Evolutionary conservation across 1,284 basidiomycete species (phyloP).

Genomic region (Marasmius sp.): DNA sequence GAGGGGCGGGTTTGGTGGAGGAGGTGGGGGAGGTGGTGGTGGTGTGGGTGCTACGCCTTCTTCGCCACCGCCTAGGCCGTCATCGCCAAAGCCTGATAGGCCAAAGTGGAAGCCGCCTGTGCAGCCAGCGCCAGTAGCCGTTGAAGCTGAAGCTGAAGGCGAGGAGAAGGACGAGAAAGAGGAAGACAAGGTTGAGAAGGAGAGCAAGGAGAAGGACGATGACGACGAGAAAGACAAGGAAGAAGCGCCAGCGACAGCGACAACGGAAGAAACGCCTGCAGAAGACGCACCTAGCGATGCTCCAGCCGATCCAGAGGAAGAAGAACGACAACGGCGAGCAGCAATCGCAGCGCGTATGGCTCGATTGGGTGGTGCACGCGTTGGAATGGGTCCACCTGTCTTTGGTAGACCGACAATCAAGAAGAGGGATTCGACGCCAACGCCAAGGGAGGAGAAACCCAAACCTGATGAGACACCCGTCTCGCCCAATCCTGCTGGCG

Average conservation of each 20-base stretch:
- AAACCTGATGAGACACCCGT: conserved; percentile 12
- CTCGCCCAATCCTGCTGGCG: not conserved
- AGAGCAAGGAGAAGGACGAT: conserved; percentile 15
- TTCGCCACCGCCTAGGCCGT: conserved; percentile 39
- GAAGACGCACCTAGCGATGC: conserved; percentile 35
- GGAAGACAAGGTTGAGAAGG: conserved; percentile 14
- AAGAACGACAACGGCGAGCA: conserved; percentile 76
- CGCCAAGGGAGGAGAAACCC: conserved; percentile 22
- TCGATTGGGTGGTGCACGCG: conserved; percentile 79
- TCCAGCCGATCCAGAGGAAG: conserved; percentile 65
- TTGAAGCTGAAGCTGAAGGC: conserved; percentile 43
- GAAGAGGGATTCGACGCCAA: conserved; percentile 37
- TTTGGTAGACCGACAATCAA: conserved; percentile 51
- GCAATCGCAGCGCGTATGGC: conserved; percentile 90
- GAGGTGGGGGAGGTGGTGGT: conserved; percentile 36
- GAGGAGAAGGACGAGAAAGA: conserved; percentile 16
- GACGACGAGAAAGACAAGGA: conserved; percentile 10
- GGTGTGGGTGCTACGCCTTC: not conserved
- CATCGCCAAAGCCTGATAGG: conserved; percentile 70
- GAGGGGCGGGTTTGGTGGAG: conserved; percentile 69
- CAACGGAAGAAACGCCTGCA: conserved; percentile 22
- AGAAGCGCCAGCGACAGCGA: conserved; percentile 19
- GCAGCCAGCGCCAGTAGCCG: conserved; percentile 34
- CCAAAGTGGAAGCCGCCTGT: conserved; percentile 80
- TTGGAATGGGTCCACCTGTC: conserved; percentile 76